Percentiles rank a stretch among this genome's conserved stretches.
These are phyloP conservation scores for Podaxis mareebaensis DNA, from an alignment of 768 basidiomycete species.

Conservation along the genomic window DNA sequence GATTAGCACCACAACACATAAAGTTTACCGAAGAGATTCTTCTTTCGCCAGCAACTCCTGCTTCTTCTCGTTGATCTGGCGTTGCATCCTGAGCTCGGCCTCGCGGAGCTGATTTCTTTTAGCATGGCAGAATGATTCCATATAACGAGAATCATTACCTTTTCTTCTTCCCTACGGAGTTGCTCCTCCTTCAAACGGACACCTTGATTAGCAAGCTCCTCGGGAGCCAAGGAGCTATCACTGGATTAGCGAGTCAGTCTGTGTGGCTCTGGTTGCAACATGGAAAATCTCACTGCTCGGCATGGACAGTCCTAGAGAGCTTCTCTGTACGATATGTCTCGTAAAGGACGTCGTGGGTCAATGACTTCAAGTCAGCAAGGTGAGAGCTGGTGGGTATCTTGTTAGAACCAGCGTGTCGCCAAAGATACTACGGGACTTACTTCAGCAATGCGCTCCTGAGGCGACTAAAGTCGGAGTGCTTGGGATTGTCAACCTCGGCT, in stretches of 20 bases:
- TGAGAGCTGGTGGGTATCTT: slow-evolving; percentile 65
- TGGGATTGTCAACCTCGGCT: slow-evolving; percentile 98
- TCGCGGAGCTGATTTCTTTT: slow-evolving; percentile 72
- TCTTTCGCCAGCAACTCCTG: slow-evolving; percentile 97
- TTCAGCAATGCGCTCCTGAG: slow-evolving; percentile 89
- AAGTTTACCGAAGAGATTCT: slow-evolving; percentile 78
- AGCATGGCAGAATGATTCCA: slow-evolving; percentile 12
- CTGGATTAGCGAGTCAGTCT: slow-evolving; percentile 38
- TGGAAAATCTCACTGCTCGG: slow-evolving; percentile 60
- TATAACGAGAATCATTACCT: slow-evolving; percentile 45
- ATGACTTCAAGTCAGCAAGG: slow-evolving; percentile 89
- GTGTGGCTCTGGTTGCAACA: slow-evolving; percentile 1
- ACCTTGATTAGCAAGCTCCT: slow-evolving; percentile 95
- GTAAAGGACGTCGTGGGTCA: slow-evolving; percentile 93
- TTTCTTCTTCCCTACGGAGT: slow-evolving; percentile 94
- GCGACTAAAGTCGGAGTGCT: slow-evolving; percentile 97
- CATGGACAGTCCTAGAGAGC: slow-evolving; percentile 84
- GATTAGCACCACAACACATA: neutral
- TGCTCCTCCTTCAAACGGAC: slow-evolving; percentile 99
- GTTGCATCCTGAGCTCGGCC: slow-evolving; percentile 96
- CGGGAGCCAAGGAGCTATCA: slow-evolving; percentile 89
- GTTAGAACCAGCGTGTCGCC: slow-evolving; percentile 11
- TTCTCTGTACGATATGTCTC: slow-evolving; percentile 99
- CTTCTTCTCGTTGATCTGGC: slow-evolving; percentile 97
- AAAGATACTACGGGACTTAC: slow-evolving; percentile 41